Evolutionary conservation across 164 flowering plant species (phyloP), one percentile per base, ranked within the genome.

Genomic region (Aristolochia contorta): DNA sequence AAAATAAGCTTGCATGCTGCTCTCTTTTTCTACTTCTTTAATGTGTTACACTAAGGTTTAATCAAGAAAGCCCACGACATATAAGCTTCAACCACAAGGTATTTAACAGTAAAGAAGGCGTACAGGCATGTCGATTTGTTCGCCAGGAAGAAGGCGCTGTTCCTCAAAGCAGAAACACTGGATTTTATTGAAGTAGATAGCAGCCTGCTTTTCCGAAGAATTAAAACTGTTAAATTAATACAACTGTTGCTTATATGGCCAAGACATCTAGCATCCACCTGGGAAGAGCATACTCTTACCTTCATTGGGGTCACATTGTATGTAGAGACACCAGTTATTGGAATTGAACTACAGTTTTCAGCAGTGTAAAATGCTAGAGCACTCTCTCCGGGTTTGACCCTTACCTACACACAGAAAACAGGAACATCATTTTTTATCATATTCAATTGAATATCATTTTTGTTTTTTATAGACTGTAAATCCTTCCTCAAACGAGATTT

Each of bases 221-320:
- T 15, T 2, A 27, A 56, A 32, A 13, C 30, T 16, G 33, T 21
- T n/a, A n/a, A n/a, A n/a, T 27, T 13, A 23, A 13, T 24, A 23
- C 47, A 33, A 3, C 22, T 19, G 45, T 12, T 16, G 30, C 30
- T 27, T 5, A 27, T 27, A 2, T 56, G 18, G 18, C 9, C 30
- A 27, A 27, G n/a, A 56, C 16, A 23, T 14, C 6, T 8, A 16
- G 13, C 1, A 0, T 27, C 1, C 10, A 25, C 1, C 58, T 1
- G 43, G n/a, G 16, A 24, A 56, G 25, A 41, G 25, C 12, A 20
- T 16, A 32, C n/a, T 32, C 33, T 32, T 77, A 89, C 98, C 96
- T 84, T 87, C 97, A 93, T 93, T 22, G 98, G 98, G n/a, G 98
- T 93, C 49, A 93, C 97, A 78, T 93, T 93, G 61, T 93, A 89